Base-by-base conservation (phyloP, 2,329 filamentous ascomycete species). In the Albophoma yamanashiensis region DNA sequence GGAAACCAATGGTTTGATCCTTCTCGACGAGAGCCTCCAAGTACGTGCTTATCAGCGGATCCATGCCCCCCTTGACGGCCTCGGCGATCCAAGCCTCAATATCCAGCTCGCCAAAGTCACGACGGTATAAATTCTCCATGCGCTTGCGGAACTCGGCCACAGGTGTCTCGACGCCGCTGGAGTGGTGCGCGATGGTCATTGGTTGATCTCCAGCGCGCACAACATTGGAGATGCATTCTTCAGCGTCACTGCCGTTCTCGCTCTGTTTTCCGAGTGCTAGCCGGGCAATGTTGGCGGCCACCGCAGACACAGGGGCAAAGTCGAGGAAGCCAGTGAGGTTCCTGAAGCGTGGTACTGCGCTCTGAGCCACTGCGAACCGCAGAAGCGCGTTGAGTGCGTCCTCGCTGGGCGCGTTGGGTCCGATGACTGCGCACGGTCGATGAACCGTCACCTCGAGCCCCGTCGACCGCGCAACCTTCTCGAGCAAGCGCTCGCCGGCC, bases 401-500 rank as follows among this genome's bases (percentile, higher is more conserved):
- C 20, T 58, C 59, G 27, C 57, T 58, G 2, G 64, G 64, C 8
- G 64, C 64, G 12, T 60, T 57, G 40, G 65, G 61, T n/a, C 64
- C 61, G 27, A 64, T 60, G 25, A 66, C 36, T 11, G 63, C 64
- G 40, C 64, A 65, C 25, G 64, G 68, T 15, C 71, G 67, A 58
- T 73, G 68, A 7, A 73, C 66, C 7, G 58, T 57, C 4, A 71
- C 66, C 0, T 66, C 67, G 8, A 69, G 52, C 11, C 62, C 63
- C n/a, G 63, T 60, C 2, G 56, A 42, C 22, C 43, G 59, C 17
- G 50, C 56, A 1, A 64, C 60, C 2, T 67, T 68, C 60, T 72
- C 69, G 1, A 75, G 64, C 50, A 68, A 66, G 4, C 61, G 57
- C 58, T 75, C 72, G 43, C 66, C 67, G 1, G 65, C 71, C 73